These are phyloP conservation scores for Erigeron canadensis DNA, from an alignment of 129 eudicot species.

Conservation along the genomic window DNA sequence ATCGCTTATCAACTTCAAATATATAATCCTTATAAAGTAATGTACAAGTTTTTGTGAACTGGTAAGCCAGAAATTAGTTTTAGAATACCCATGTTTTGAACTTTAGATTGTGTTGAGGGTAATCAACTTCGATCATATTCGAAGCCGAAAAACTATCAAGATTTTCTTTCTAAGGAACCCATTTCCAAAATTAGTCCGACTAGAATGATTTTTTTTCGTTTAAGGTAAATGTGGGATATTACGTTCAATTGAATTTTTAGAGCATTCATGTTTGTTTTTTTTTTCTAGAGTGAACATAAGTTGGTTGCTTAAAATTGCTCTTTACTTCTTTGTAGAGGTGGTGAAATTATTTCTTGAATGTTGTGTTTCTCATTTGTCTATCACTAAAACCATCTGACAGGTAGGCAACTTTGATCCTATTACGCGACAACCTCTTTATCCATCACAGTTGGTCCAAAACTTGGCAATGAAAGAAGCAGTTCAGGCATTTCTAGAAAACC, in stretches of 20 bases:
- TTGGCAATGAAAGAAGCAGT: slow-evolving; percentile 76
- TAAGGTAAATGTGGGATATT: background rate
- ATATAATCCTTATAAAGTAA: background rate
- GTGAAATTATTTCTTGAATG: background rate
- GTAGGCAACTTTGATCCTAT: slow-evolving; percentile 89
- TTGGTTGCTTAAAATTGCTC: background rate
- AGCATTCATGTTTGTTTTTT: background rate
- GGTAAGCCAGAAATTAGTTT: background rate
- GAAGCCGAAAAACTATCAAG: background rate
- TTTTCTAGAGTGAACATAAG: background rate
- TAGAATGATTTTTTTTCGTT: background rate
- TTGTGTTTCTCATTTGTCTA: background rate
- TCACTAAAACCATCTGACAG: slow-evolving; percentile 29
- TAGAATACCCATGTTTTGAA: background rate
- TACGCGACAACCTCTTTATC: slow-evolving; percentile 50
- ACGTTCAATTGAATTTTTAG: background rate
- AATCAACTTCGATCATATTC: background rate
- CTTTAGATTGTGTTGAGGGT: background rate
- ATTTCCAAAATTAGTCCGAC: background rate
- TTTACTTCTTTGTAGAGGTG: background rate
- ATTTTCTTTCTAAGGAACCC: background rate
- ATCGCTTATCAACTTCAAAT: background rate
- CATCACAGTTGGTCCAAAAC: slow-evolving; percentile 65
- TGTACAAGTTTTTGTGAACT: too few relatives aligned
- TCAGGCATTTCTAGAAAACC: slow-evolving; percentile 63